Conservation (phyloP, 257 asterid species). For the Nicotiana knightiana region DNA sequence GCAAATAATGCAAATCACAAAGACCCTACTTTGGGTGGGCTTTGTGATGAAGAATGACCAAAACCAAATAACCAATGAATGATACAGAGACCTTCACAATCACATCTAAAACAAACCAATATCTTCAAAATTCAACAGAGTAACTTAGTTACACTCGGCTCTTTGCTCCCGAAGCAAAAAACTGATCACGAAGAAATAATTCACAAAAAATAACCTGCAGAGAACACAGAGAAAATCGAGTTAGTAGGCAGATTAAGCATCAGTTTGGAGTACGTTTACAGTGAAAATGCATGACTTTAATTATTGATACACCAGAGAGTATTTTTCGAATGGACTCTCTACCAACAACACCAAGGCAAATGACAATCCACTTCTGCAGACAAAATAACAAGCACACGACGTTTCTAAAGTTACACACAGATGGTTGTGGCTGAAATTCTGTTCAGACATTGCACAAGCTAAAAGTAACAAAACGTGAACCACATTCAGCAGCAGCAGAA, state of each 20-base stretch:
- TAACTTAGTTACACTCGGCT: neutral
- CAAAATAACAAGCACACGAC: neutral
- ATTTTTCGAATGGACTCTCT: neutral
- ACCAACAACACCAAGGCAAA: neutral
- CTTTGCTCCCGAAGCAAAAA: neutral
- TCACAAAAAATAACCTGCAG: slow-evolving; percentile 4
- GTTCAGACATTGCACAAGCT: neutral
- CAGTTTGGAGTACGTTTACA: neutral
- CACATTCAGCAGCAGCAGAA: neutral
- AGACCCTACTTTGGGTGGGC: neutral
- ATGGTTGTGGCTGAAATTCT: neutral
- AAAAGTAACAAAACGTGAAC: slow-evolving; percentile 4
- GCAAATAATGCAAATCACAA: slow-evolving; percentile 4
- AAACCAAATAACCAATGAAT: neutral
- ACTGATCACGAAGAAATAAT: neutral
- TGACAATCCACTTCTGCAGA: neutral
- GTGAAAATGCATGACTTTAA: neutral
- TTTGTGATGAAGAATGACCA: neutral
- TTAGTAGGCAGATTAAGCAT: neutral
- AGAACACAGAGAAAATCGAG: neutral
- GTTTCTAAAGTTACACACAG: neutral
- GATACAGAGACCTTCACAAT: neutral
- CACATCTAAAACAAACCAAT: neutral
- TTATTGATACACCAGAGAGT: neutral
- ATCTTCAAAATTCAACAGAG: neutral